Base-by-base conservation (phyloP, 1,284 basidiomycete species). In the Fistulina hepatica region DNA sequence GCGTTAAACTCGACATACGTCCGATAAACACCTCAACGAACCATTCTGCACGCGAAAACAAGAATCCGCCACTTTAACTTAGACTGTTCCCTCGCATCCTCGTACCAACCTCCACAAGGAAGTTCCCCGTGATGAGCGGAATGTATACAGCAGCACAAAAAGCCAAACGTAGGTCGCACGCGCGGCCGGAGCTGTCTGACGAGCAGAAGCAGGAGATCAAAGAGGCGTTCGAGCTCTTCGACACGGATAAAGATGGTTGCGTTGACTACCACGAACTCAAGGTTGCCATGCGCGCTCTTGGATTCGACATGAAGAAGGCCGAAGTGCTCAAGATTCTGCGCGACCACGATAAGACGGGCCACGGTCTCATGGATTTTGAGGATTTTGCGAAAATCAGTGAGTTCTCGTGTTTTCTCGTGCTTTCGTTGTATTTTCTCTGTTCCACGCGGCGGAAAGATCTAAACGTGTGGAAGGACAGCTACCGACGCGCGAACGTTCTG, bases 211-310 rank as follows among this genome's bases (percentile, higher is more conserved):
- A 91, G 54, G 94, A 99, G 64, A 95, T 98, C 50, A 92, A 92
- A 57, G 95, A 99, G 56, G 95, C 95, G 0, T 99, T 99, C 55
- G 93, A 97, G 60, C 78, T 98, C 40, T 99, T 99, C 56, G 95
- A 98, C 64, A 90, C 91, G 22, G 94, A 98, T 71, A 97, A 97
- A 68, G 94, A 98, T 54, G 90, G 91, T n/a, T 80, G 73, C 37
- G 71, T 95, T 44, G 92, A 94, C 64, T 98, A 97, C 62, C 94
- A 98, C 63, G 95, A 99, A 60, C 73, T 98, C 52, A 97, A 97
- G 59, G 95, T 99, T 48, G 92, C 94, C 31, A 92, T 99, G 88
- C 75, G 95, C 33, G 95, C 95, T 4, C 66, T 99, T 33, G 95
- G 95, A 1, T 98, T 98, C 55, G 95, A 97, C 58, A 61, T 97